Evolutionary conservation across 2,329 filamentous ascomycete species (phyloP).

Genomic region (Lasiodiplodia hormozganensis): DNA sequence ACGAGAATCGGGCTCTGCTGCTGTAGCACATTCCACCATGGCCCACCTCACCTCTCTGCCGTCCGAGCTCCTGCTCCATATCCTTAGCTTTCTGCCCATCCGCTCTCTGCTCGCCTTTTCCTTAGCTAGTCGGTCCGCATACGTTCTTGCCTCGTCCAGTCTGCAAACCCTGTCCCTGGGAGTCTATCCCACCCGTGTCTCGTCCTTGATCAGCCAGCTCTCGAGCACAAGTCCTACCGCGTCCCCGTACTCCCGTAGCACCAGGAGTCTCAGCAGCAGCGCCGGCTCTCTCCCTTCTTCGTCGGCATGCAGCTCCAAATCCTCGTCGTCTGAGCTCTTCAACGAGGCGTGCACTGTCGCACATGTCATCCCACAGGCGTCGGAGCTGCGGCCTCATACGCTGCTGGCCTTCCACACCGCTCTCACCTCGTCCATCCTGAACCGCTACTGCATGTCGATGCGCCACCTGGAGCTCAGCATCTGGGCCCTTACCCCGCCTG

Average conservation of each 20-base stretch:
- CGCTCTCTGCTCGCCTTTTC: slow-evolving; percentile 44
- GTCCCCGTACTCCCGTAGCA: slow-evolving; percentile 25
- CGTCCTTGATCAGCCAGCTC: slow-evolving; percentile 75
- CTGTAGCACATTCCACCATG: slow-evolving; percentile 14
- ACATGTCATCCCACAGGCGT: slow-evolving; percentile 28
- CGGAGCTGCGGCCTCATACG: slow-evolving; percentile 25
- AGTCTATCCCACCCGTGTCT: slow-evolving; percentile 78
- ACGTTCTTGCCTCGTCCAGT: slow-evolving; percentile 40
- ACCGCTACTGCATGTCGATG: slow-evolving; percentile 37
- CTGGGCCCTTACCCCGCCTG: slow-evolving; percentile 38
- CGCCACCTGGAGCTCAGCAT: slow-evolving; percentile 39
- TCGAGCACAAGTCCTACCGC: slow-evolving; percentile 28
- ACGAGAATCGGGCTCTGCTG: slow-evolving; percentile 2
- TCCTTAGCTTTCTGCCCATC: slow-evolving; percentile 43
- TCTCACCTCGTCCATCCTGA: slow-evolving; percentile 37
- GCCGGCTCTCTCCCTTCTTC: background rate
- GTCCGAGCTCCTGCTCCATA: slow-evolving; percentile 42
- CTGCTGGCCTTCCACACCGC: slow-evolving; percentile 39
- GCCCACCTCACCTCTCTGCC: slow-evolving; percentile 35
- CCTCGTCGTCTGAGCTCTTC: slow-evolving; percentile 13
- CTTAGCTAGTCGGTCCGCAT: slow-evolving; percentile 39
- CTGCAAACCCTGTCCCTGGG: slow-evolving; percentile 77
- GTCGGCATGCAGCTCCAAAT: background rate
- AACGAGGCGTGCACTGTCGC: slow-evolving; percentile 18
- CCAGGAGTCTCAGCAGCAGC: slow-evolving; percentile 26